Evolutionary conservation across 164 flowering plant genomes (phyloP).

Genomic region (Buxus sempervirens): DNA sequence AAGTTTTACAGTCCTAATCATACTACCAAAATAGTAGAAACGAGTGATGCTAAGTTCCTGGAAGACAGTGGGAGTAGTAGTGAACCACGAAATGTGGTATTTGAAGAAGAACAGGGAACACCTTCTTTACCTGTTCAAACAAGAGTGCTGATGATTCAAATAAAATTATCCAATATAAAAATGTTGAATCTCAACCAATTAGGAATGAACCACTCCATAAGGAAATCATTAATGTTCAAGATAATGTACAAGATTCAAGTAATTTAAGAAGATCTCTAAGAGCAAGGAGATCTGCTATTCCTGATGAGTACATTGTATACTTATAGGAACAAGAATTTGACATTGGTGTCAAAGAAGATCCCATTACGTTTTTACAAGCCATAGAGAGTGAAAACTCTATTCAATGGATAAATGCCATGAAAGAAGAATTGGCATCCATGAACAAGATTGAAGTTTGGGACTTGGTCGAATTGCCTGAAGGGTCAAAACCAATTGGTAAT

Average conservation of each 20-base stretch:
- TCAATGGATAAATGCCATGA: background rate
- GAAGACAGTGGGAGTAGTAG: too few species aligned
- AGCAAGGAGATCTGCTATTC: too few species aligned
- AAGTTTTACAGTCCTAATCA: too few species aligned
- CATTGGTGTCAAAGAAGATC: background rate
- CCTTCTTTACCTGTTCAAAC: too few species aligned
- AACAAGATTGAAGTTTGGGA: constrained; percentile 3
- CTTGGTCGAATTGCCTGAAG: background rate
- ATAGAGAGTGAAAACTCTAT: background rate
- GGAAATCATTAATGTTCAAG: background rate
- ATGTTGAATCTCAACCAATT: too few species aligned
- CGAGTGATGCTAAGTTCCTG: too few species aligned
- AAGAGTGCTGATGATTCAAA: too few species aligned
- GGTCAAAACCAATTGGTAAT: background rate
- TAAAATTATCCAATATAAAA: too few species aligned
- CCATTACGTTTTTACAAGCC: constrained; percentile 1
- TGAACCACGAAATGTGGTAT: too few species aligned
- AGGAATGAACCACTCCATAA: background rate
- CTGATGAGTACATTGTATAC: constrained; percentile 3
- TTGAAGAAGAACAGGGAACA: too few species aligned
- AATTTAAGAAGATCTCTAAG: background rate
- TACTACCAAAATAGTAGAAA: too few species aligned
- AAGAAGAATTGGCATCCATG: constrained; percentile 9
- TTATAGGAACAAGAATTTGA: constrained; percentile 3
- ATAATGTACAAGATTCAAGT: too few species aligned